Evolutionary conservation across 148 eudicot genomes (phyloP), one percentile per base, ranked within the genome.

Genomic region (Gaultheria prostrata): DNA sequence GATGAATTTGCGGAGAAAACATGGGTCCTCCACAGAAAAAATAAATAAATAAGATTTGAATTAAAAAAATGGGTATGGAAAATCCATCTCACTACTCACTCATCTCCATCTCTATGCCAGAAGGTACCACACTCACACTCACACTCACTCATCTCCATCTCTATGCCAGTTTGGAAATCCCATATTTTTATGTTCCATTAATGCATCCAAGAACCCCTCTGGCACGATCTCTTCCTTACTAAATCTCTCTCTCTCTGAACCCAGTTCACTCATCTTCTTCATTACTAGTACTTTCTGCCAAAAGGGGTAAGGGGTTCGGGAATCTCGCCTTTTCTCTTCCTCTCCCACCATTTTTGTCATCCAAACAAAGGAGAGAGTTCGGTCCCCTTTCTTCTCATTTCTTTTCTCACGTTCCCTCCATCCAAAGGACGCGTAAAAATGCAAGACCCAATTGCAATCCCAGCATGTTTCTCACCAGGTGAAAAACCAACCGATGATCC

Each of bases 381-480:
- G n/a, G n/a, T n/a, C n/a, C n/a, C n/a, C n/a, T n/a, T n/a, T n/a
- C n/a, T n/a, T n/a, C n/a, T n/a, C n/a, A n/a, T n/a, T n/a, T n/a
- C n/a, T n/a, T n/a, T n/a, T n/a, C n/a, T n/a, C n/a, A n/a, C n/a
- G n/a, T n/a, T n/a, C n/a, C n/a, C n/a, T n/a, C n/a, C n/a, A n/a
- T n/a, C n/a, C n/a, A n/a, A n/a, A n/a, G n/a, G n/a, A n/a, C n/a
- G n/a, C 43, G 5, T 39, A 39, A 39, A 87, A 86, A 77, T 95
- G 86, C 93, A 89, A 72, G 95, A 95, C 50, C 92, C 88, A 2
- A 88, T 92, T 67, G 88, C 93, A 21, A 89, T 94, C 33, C 93
- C 98, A 14, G 89, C 97, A 7, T 95, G 94, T 43, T 95, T 95
- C 85, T 90, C 93, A 1, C 79, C 98, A 0, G 86, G 86, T 0